Percentiles rank a stretch among this genome's conserved stretches.
Conservation (phyloP, 139 green algal genomes). For the Chlamydomonas applanata region DNA sequence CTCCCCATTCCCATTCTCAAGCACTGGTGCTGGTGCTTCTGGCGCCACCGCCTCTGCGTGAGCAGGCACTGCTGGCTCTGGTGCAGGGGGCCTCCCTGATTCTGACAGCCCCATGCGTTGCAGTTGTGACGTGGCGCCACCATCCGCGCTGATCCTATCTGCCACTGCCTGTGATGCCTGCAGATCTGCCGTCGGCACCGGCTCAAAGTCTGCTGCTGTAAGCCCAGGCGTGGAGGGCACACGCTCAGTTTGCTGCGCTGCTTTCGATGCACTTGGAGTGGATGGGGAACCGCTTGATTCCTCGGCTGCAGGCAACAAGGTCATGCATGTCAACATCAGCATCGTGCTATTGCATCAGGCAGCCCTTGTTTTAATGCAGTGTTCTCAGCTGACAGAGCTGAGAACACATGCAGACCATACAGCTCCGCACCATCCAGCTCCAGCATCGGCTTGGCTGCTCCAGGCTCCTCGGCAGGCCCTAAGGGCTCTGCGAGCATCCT, state of each 20-base stretch:
- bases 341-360: no score
- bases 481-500: conserved; percentile 38
- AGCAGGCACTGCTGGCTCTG: not conserved
- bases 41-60: not conserved
- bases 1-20: no score
- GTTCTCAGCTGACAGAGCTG: not conserved
- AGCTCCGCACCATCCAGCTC: conserved; percentile 24
- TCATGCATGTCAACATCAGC: no score
- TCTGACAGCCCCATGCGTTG: no score
- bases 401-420: no score
- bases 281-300: not conserved
- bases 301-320: not conserved
- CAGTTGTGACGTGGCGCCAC: no score
- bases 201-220: conserved; percentile 21
- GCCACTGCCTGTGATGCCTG: no score
- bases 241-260: not conserved
- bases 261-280: not conserved
- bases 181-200: not conserved
- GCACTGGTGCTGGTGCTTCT: not conserved
- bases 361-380: no score
- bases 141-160: no score
- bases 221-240: not conserved
- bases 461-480: conserved; percentile 11
- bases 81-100: not conserved
- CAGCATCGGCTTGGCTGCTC: conserved; percentile 32